A percentile compares a stretch with the other conserved stretches of the same genome.
These are phyloP conservation scores for Polygonum maritimum DNA, from an alignment of 148 eudicot species.

Conservation along the genomic window DNA sequence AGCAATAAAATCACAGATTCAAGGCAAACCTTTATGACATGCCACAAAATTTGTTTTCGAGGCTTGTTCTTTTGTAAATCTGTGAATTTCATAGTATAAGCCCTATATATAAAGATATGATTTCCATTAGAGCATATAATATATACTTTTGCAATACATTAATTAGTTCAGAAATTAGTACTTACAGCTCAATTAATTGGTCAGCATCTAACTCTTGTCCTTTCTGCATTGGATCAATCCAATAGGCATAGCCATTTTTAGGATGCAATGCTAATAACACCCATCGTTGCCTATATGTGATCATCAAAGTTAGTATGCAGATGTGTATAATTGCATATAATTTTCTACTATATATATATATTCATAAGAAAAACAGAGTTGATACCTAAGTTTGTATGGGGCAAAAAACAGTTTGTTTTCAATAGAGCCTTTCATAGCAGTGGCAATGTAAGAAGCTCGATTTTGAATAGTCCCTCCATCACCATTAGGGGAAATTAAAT, in stretches of 20 bases:
- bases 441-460: not conserved
- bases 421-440: not conserved
- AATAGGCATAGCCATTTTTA: not conserved
- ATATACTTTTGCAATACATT: not conserved
- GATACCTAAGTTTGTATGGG: not conserved
- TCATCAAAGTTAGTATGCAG: not conserved
- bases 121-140: not conserved
- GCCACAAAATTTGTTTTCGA: not conserved
- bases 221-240: not conserved
- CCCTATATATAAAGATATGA: not conserved
- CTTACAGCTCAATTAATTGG: not conserved
- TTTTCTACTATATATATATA: not conserved
- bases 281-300: not conserved
- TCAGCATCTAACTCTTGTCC: not conserved
- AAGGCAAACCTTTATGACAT: not conserved
- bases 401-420: not conserved
- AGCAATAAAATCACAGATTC: too few species aligned
- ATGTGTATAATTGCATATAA: not conserved
- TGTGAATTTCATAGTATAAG: not conserved
- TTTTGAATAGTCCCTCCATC: not conserved
- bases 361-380: not conserved
- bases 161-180: not conserved
- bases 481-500: not conserved
- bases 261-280: not conserved
- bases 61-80: not conserved